Evolutionary conservation across 1,139 yeast species (phyloP), one percentile per base, ranked within the genome.

Genomic region (Kurtzmaniella quercitrusa): DNA sequence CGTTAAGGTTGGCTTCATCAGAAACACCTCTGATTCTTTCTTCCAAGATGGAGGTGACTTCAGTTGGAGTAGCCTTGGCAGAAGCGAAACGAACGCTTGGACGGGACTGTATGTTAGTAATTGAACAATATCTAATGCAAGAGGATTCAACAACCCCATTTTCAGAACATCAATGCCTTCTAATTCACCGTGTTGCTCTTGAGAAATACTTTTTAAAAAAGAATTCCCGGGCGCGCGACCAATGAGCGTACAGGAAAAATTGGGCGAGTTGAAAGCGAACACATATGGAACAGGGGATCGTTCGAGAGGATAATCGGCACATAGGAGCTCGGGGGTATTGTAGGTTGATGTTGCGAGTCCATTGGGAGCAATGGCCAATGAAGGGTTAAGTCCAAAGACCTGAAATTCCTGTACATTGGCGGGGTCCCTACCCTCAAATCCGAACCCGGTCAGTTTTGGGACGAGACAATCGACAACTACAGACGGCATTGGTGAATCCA

Each of bases 1-100:
- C 98, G 76, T 93, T 89, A 65, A 94, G 85, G 84, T 88, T 84
- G 62, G 97, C 89, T 75, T 91, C 98, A 63, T 88, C 95, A 57
- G 96, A 84, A 61, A 93, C 94, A 76, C 98, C 98, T 80, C 96
- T 89, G 81, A 94, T 94, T 79, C 95, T 89, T 74, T 93, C 96
- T 80, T 94, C 98, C 67, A 94, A 84, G 76, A 94, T 93, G 51
- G 98, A 88, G 58, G 98, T 89, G 59, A 94, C 98, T 79, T 94
- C 99, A 60, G 98, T 93, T 68, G 99, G 98, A 60, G 95, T 91
- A 65, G 98, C 95, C 84, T 93, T 94, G 61, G 95, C 94, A 53
- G 94, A 84, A 66, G 98, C 97, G 68, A 80, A 88, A 74, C 95
- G 84, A 59, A 66, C 66, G 59, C 80, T 76, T 67, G 89, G 88